These are phyloP conservation scores for Epichloe sibirici DNA, from an alignment of 2,329 filamentous ascomycete genomes.

Conservation along the genomic window DNA sequence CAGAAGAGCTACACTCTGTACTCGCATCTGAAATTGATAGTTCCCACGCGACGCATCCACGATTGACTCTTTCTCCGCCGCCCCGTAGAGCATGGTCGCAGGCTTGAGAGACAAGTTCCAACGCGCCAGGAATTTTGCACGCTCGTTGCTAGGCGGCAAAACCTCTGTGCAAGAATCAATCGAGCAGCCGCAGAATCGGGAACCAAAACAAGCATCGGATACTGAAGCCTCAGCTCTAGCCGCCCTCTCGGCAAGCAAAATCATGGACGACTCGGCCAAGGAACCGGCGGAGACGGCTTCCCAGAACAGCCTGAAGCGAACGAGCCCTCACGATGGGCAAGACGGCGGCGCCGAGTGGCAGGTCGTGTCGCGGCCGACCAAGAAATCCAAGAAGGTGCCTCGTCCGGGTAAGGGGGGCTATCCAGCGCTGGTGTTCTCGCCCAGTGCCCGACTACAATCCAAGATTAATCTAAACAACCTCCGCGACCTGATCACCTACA, in stretches of 20 bases:
- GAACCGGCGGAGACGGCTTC: constrained; percentile 8
- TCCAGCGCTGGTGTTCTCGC: constrained; percentile 45
- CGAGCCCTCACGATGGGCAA: constrained; percentile 29
- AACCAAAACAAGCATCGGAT: neutral
- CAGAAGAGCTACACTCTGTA: neutral
- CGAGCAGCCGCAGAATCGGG: neutral
- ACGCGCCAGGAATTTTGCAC: constrained; percentile 11
- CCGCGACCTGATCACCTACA: constrained; percentile 52
- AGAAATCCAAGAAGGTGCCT: constrained; percentile 51
- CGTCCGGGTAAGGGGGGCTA: constrained; percentile 44
- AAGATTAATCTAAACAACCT: constrained; percentile 52
- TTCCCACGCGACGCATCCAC: no score
- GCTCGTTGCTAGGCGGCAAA: constrained; percentile 6
- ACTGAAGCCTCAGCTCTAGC: neutral
- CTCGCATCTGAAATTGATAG: neutral
- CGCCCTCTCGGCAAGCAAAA: neutral
- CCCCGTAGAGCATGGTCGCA: constrained; percentile 8
- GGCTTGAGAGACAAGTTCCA: constrained; percentile 8
- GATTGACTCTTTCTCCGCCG: neutral
- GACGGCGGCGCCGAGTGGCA: constrained; percentile 38
- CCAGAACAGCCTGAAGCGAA: constrained; percentile 34
- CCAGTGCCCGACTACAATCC: constrained; percentile 44
- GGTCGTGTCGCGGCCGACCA: constrained; percentile 39
- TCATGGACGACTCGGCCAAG: constrained; percentile 9
- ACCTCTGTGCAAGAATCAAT: constrained; percentile 1